Conservation (phyloP, 2,329 filamentous ascomycete genomes). For the Emmonsiellopsis sp. region DNA sequence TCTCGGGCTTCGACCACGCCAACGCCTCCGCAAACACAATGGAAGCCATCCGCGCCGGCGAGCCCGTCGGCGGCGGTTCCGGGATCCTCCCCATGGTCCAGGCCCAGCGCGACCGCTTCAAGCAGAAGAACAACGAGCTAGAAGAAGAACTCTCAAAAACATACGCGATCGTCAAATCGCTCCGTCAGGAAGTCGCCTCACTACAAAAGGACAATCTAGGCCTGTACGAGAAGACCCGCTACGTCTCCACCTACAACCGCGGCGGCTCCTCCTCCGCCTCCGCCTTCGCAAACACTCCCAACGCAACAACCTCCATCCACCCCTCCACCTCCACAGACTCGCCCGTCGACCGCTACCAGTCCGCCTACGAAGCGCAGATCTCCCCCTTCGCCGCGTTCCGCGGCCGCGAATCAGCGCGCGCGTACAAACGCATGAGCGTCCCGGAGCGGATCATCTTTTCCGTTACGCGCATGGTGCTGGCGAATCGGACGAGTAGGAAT, state of each 20-base stretch:
- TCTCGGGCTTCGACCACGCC: constrained; percentile 83
- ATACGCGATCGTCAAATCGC: constrained; percentile 70
- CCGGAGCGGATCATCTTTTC: constrained; percentile 87
- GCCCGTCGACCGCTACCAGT: constrained; percentile 71
- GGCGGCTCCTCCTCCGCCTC: constrained; percentile 56
- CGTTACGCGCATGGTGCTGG: constrained; percentile 80
- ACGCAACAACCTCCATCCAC: constrained; percentile 57
- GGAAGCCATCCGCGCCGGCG: constrained; percentile 55
- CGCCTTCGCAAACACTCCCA: constrained; percentile 55
- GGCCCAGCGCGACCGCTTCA: constrained; percentile 94
- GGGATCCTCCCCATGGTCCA: constrained; percentile 97
- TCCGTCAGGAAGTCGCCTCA: constrained; percentile 83
- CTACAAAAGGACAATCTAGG: constrained; percentile 94
- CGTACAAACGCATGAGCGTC: constrained; percentile 85
- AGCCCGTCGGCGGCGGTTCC: constrained; percentile 63
- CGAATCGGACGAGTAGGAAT: constrained; percentile 83
- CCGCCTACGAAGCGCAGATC: constrained; percentile 89
- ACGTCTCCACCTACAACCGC: constrained; percentile 87
- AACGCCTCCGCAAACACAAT: constrained; percentile 42
- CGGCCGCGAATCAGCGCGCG: constrained; percentile 82
- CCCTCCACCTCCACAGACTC: constrained; percentile 53
- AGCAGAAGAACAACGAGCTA: constrained; percentile 85
- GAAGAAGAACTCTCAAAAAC: constrained; percentile 82
- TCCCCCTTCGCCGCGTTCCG: constrained; percentile 94
- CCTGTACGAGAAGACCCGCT: constrained; percentile 94